Evolutionary conservation across 306 rosid species (phyloP).

Genomic region (Abrus pulchellus): DNA sequence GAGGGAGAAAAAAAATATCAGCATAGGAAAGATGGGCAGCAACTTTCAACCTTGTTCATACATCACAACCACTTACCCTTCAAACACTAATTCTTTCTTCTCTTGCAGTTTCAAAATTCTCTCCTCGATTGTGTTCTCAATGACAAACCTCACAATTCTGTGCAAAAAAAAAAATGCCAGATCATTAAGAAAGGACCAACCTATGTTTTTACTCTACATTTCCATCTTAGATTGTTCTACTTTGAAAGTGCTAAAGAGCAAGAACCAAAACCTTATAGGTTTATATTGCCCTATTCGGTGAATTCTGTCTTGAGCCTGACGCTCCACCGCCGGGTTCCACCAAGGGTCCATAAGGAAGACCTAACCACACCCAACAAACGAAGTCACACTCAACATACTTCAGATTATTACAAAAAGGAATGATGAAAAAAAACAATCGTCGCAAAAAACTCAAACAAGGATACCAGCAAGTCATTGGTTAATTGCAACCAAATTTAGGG

Average conservation of each 20-base stretch:
- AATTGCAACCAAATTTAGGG: background rate
- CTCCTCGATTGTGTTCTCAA: slow-evolving; percentile 93
- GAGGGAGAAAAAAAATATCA: slow-evolving; percentile 22
- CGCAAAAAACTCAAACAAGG: background rate
- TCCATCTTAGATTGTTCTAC: slow-evolving; percentile 6
- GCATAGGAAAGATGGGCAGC: slow-evolving; percentile 24
- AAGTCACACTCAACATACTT: slow-evolving; percentile 9
- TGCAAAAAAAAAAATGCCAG: slow-evolving; percentile 13
- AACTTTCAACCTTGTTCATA: slow-evolving; percentile 15
- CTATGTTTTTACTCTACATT: background rate
- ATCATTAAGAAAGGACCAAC: slow-evolving; percentile 13
- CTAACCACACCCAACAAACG: slow-evolving; percentile 51
- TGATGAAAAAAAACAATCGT: background rate
- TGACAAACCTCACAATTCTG: slow-evolving; percentile 87
- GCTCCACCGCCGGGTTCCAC: slow-evolving; percentile 99
- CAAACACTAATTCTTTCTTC: slow-evolving; percentile 90
- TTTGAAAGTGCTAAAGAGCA: slow-evolving; percentile 1
- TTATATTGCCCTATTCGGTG: slow-evolving; percentile 95
- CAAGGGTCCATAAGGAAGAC: slow-evolving; percentile 98
- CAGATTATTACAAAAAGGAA: background rate
- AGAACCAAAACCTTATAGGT: slow-evolving; percentile 77
- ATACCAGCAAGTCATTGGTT: background rate
- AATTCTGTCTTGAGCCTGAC: slow-evolving; percentile 95
- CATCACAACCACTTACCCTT: slow-evolving; percentile 68
- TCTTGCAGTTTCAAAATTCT: slow-evolving; percentile 92